A percentile compares a stretch with the other conserved stretches of the same genome.
These are phyloP conservation scores for Umbelopsis ramanniana DNA, from an alignment of 192 early-diverging fungal species.

Conservation along the genomic window DNA sequence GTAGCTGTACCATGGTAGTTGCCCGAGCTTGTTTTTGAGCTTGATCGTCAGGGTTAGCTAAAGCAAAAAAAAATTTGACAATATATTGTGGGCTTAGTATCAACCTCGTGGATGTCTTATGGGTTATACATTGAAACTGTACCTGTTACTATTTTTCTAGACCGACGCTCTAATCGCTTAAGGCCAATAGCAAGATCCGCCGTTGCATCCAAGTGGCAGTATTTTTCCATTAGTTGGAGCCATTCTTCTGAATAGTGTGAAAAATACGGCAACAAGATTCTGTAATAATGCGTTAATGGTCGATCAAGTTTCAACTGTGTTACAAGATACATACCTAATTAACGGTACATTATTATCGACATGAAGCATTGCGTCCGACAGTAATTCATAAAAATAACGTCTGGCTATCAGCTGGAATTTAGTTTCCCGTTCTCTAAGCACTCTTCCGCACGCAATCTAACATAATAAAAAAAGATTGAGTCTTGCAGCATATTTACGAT, in stretches of 20 bases:
- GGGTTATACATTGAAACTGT: neutral
- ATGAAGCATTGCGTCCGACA: neutral
- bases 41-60: neutral
- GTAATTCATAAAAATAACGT: neutral
- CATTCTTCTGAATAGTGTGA: conserved; percentile 10
- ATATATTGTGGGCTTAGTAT: too few species aligned
- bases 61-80: too few species aligned
- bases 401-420: neutral
- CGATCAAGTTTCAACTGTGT: neutral
- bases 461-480: too few species aligned
- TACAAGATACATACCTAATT: neutral
- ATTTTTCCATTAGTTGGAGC: neutral
- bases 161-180: neutral
- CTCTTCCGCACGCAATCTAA: neutral
- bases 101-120: too few species aligned
- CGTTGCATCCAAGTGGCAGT: neutral
- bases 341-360: neutral
- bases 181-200: neutral
- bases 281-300: neutral
- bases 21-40: neutral
- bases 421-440: neutral
- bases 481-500: too few species aligned
- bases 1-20: neutral
- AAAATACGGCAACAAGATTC: conserved; percentile 12
- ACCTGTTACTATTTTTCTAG: neutral